Conservation (phyloP, 352 stramenopile species). For the Pythium apleroticum region DNA sequence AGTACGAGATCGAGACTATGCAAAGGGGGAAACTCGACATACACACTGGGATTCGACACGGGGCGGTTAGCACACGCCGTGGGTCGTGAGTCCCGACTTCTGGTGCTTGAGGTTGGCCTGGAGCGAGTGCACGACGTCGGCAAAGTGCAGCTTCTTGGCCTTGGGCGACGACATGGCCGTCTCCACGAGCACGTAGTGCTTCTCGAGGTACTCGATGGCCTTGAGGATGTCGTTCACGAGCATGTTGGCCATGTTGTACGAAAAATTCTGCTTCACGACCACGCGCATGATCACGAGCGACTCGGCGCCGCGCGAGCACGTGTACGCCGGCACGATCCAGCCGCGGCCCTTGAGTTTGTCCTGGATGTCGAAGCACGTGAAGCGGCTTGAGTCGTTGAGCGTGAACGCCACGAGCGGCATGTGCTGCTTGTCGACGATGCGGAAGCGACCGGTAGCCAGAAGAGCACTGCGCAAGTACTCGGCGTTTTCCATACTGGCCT, state of each 20-base stretch:
- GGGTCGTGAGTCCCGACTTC: conserved; percentile 70
- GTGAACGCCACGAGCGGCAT: conserved; percentile 90
- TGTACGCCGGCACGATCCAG: conserved; percentile 91
- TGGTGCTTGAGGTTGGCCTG: conserved; percentile 74
- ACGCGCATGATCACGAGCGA: conserved; percentile 89
- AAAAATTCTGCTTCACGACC: conserved; percentile 91
- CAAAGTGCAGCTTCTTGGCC: conserved; percentile 66
- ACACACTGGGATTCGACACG: neutral
- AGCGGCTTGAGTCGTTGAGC: conserved; percentile 79
- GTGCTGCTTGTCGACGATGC: conserved; percentile 89
- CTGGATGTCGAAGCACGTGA: conserved; percentile 90
- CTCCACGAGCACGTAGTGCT: conserved; percentile 73
- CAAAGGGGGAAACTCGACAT: neutral
- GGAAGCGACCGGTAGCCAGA: conserved; percentile 81
- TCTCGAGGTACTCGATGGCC: conserved; percentile 77
- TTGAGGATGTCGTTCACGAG: conserved; percentile 86
- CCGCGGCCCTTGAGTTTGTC: conserved; percentile 85
- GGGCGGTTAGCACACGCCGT: conserved; percentile 69
- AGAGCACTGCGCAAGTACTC: conserved; percentile 73
- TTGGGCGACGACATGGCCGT: conserved; percentile 81
- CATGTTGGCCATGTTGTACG: conserved; percentile 88
- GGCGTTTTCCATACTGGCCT: conserved; percentile 89
- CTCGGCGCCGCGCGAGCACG: conserved; percentile 80
- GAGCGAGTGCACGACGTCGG: conserved; percentile 66
- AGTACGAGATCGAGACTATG: no score